phyloP scores from a whole-genome alignment of 495 filamentous ascomycete genomes.

The Penicillium cinerascens region DNA sequence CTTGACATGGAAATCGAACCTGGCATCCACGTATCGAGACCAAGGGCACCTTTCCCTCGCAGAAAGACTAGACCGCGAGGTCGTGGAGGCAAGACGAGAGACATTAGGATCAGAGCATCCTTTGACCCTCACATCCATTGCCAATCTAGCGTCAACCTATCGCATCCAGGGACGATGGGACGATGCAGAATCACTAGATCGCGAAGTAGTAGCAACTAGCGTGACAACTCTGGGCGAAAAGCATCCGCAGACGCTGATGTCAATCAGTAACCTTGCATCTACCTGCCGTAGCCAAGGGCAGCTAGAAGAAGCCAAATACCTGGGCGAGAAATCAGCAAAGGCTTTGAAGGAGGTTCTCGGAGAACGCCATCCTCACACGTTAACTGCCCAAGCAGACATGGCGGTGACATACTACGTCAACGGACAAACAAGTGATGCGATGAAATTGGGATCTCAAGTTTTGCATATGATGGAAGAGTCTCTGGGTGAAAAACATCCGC shows the following conservation, averaged over 20 bases:
- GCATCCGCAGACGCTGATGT: constrained; percentile 32
- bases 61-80: constrained; percentile 32
- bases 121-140: constrained; percentile 21
- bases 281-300: constrained; percentile 29
- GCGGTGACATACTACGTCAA: constrained; percentile 21
- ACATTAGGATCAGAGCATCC: constrained; percentile 19
- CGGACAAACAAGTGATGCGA: constrained; percentile 22
- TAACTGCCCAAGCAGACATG: constrained; percentile 23
- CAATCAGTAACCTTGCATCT: constrained; percentile 27
- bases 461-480: constrained; percentile 16
- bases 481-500: constrained; percentile 34
- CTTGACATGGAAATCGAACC: constrained; percentile 14
- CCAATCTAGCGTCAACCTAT: constrained; percentile 23
- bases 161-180: constrained; percentile 15
- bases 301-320: constrained; percentile 28
- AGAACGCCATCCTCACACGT: constrained; percentile 36
- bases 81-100: constrained; percentile 16
- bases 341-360: constrained; percentile 25
- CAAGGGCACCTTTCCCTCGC: constrained; percentile 28
- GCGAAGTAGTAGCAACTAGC: constrained; percentile 22
- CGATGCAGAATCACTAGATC: constrained; percentile 22
- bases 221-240: constrained; percentile 23
- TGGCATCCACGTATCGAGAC: constrained; percentile 16
- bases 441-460: constrained; percentile 15
- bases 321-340: constrained; percentile 20